phyloP scores from a whole-genome alignment of 2,329 filamentous ascomycete species.

The Fusarium duplospermum region DNA sequence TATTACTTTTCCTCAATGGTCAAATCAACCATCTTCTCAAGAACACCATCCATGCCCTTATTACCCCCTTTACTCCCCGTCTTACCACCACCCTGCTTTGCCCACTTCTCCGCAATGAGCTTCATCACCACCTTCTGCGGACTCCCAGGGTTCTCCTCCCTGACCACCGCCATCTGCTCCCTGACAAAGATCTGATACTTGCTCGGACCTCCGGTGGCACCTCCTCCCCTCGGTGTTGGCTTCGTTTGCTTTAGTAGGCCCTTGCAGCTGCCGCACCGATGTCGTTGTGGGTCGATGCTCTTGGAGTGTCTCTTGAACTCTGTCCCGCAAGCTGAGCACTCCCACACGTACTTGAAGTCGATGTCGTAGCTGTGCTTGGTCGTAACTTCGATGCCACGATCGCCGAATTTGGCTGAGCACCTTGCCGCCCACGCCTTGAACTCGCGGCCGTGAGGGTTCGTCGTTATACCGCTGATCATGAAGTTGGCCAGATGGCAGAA shows the following conservation, averaged over 20 bases:
- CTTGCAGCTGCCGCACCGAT: slow-evolving; percentile 84
- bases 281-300: slow-evolving; percentile 78
- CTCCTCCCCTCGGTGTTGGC: slow-evolving; percentile 68
- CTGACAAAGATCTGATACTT: slow-evolving; percentile 69
- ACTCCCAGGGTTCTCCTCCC: slow-evolving; percentile 64
- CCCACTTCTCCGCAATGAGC: slow-evolving; percentile 72
- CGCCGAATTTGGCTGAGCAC: slow-evolving; percentile 66
- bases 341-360: slow-evolving; percentile 92
- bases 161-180: slow-evolving; percentile 73
- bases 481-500: slow-evolving; percentile 96
- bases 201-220: slow-evolving; percentile 40
- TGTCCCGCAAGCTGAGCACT: slow-evolving; percentile 74
- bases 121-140: slow-evolving; percentile 77
- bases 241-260: slow-evolving; percentile 79
- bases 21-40: slow-evolving; percentile 42
- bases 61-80: slow-evolving; percentile 18
- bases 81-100: slow-evolving; percentile 57
- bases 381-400: slow-evolving; percentile 79
- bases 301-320: slow-evolving; percentile 88
- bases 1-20: slow-evolving; percentile 39
- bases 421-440: slow-evolving; percentile 81
- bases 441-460: slow-evolving; percentile 83
- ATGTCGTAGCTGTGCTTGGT: slow-evolving; percentile 93
- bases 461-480: slow-evolving; percentile 81
- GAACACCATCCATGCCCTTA: slow-evolving; percentile 34